Evolutionary conservation across 169 alveolate genomes (phyloP), one percentile per base, ranked within the genome.

Genomic region (Babesia caballi): DNA sequence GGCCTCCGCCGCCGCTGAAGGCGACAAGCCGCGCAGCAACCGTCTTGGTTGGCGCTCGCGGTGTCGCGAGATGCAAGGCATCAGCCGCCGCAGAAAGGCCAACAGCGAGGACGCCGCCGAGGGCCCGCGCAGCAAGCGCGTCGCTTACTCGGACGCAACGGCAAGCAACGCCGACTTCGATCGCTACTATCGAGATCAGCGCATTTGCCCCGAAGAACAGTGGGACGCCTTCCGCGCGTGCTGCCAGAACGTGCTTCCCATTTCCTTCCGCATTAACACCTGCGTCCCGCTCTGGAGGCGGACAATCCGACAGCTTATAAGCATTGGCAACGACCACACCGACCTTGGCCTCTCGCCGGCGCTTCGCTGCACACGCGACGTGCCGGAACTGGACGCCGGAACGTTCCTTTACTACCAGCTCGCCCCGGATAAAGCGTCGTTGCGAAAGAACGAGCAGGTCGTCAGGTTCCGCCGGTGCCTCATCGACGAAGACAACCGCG

Each of bases 401-500:
- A 44, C 44, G 6, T 32, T 28, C 36, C 42, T 78, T 4, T 67
- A 23, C 42, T 78, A 67, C 69, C 87, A 78, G 36, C 49, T 78
- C 53, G 53, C 38, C 14, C 19, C 77, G 33, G 66, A 82, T 27
- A 80, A 84, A 52, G 41, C 84, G 40, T 53, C 84, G 42, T 69
- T 91, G 36, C 73, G 88, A 42, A 91, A 73, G 72, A 72, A 90
- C 38, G 85, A 73, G 63, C 59, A 71, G 47, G 51, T 75, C 40
- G 59, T 58, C 40, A 54, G 68, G 44, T 80, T 91, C 25, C 89
- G 83, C 63, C 58, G 44, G 38, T 83, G 85, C 72, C 90, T 92
- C 90, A 88, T 85, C 36, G 83, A 83, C 53, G 90, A 87, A 91
- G 76, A 91, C 73, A 97, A 95, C 69, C 76, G 96, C 52, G 99